Percentiles rank a stretch among this genome's conserved stretches.
These are phyloP conservation scores for Forsythia suspensa DNA, from an alignment of 257 asterid species.

Conservation along the genomic window DNA sequence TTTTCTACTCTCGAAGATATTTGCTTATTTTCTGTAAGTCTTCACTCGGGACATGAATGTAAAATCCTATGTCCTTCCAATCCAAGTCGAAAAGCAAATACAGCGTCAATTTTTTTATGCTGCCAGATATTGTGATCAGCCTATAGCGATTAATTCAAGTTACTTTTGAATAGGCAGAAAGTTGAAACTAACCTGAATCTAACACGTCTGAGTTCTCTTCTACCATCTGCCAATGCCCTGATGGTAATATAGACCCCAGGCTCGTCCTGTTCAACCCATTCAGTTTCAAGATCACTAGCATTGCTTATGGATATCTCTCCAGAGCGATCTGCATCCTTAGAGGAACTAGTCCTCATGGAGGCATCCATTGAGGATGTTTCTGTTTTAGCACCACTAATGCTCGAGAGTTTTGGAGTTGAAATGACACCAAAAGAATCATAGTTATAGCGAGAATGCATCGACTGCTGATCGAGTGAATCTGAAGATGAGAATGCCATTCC, in stretches of 20 bases:
- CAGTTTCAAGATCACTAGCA: conserved; percentile 83
- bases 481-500: conserved; percentile 67
- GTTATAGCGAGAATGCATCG: conserved; percentile 49
- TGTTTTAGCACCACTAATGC: conserved; percentile 56
- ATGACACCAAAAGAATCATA: conserved; percentile 58
- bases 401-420: conserved; percentile 89
- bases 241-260: conserved; percentile 93
- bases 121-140: too few species aligned
- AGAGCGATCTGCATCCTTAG: conserved; percentile 72
- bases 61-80: too few species aligned
- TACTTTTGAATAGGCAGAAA: not conserved
- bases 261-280: conserved; percentile 96
- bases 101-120: too few species aligned
- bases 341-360: conserved; percentile 83
- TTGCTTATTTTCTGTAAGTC: too few species aligned
- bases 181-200: conserved; percentile 72
- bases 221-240: conserved; percentile 76
- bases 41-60: too few species aligned
- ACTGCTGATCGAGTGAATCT: conserved; percentile 62
- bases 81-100: too few species aligned
- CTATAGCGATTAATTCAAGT: too few species aligned
- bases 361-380: conserved; percentile 61
- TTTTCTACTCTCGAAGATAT: too few species aligned
- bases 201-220: conserved; percentile 89
- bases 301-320: conserved; percentile 87